phyloP scores from a whole-genome alignment of 768 basidiomycete genomes.

The Hericium alpestre region DNA sequence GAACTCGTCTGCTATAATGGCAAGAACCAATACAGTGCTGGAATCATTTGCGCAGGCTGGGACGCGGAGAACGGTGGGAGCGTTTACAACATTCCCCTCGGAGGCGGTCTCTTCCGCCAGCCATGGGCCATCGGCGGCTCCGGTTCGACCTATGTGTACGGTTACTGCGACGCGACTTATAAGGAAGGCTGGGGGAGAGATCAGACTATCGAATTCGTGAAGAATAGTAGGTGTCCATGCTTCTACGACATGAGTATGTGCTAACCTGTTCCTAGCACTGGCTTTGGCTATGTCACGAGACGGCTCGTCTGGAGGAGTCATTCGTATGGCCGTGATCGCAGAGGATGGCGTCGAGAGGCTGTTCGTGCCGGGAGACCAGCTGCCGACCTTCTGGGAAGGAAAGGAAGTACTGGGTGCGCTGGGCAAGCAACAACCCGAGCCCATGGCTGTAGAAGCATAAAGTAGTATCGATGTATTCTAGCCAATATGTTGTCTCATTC shows the following conservation, averaged over 20 bases:
- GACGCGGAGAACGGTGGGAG: conserved; percentile 83
- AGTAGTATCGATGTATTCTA: conserved; percentile 3
- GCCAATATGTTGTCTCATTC: too few species aligned
- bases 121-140: conserved; percentile 99
- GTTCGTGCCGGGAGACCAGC: conserved; percentile 84
- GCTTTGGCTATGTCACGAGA: conserved; percentile 95
- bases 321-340: conserved; percentile 95
- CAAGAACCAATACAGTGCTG: conserved; percentile 81
- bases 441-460: conserved; percentile 38
- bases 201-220: conserved; percentile 88
- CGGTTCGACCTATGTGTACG: conserved; percentile 96
- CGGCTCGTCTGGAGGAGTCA: conserved; percentile 94
- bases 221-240: conserved; percentile 66
- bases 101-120: conserved; percentile 92
- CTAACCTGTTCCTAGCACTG: conserved; percentile 46
- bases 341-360: conserved; percentile 84
- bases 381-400: conserved; percentile 87
- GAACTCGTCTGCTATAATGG: conserved; percentile 86
- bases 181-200: conserved; percentile 84
- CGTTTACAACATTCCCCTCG: conserved; percentile 94
- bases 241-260: neutral
- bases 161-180: conserved; percentile 98
- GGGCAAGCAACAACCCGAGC: conserved; percentile 19
- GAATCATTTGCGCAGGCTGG: conserved; percentile 98
- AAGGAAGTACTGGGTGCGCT: conserved; percentile 50